Evolutionary conservation across 352 stramenopile genomes (phyloP), one percentile per base, ranked within the genome.

Genomic region (Phytophthora capsici): DNA sequence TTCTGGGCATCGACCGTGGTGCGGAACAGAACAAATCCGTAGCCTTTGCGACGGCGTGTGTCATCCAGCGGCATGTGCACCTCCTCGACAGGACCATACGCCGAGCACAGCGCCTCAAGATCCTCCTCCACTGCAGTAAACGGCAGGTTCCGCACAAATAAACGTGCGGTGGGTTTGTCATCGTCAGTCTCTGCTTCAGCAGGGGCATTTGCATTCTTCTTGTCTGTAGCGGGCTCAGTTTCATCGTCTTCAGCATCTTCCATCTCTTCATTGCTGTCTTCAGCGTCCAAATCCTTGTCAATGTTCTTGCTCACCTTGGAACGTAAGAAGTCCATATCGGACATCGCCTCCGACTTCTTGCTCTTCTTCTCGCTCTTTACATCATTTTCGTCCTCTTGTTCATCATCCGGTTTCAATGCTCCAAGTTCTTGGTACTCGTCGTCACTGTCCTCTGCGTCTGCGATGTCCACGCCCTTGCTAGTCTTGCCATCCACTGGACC

Each of bases 111-210:
- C 47, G 97, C 84, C 53, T 85, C 84, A 9, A 99, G 69, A 57
- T 99, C 97, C 57, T 99, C 97, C 70, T 99, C 97, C 10, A 96
- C 97, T 2, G 90, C 88, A n/a, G 84, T 94, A 73, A 98, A 99
- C 38, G 97, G 93, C 30, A 99, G 63, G 61, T 99, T 99, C 25
- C 96, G 82, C 41, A 99, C 80, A 80, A 99, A 99, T 38, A 99
- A 76, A 32, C 98, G 89, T n/a, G 85, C 75, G 14, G 73, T 86
- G 14, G 78, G 83, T 50, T 83, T 80, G 9, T 82, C 63, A 0
- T 78, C 71, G 36, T 71, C 66, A 13, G 14, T 7, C 2, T 63
- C 66, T 23, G 69, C 36, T 38, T 52, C 40, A 38, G 41, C 44
- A 50, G 28, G 41, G 53, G 41, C 37, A 34, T 34, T 34, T 13